phyloP scores from a whole-genome alignment of 805 yeast genomes.

The Candida coleopterorum region DNA sequence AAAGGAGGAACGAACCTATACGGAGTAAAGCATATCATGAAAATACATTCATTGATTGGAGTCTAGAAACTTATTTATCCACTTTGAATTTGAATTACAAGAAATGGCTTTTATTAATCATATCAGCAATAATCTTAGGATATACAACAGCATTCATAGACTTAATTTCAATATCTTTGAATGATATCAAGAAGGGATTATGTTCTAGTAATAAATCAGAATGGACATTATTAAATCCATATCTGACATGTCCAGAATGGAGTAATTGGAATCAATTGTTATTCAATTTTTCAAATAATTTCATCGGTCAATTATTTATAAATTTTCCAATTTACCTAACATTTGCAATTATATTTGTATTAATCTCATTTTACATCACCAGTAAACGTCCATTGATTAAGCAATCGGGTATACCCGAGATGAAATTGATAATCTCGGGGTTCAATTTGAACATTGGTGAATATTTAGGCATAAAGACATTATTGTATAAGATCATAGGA shows the following conservation, averaged over 20 bases:
- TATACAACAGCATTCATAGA: constrained; percentile 46
- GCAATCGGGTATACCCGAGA: constrained; percentile 69
- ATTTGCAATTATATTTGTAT: constrained; percentile 20
- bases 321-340: constrained; percentile 33
- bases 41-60: constrained; percentile 50
- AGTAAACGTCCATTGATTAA: constrained; percentile 23
- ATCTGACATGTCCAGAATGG: constrained; percentile 43
- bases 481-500: constrained; percentile 55
- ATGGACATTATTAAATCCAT: constrained; percentile 40
- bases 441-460: constrained; percentile 41
- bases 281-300: constrained; percentile 16
- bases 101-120: constrained; percentile 47
- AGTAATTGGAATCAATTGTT: constrained; percentile 31
- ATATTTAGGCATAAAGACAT: constrained; percentile 48
- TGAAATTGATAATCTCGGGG: constrained; percentile 66
- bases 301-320: constrained; percentile 17
- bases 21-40: constrained; percentile 28
- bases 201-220: constrained; percentile 36
- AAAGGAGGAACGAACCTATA: background rate
- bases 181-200: constrained; percentile 50
- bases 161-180: constrained; percentile 44
- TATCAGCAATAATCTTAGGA: constrained; percentile 45
- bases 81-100: constrained; percentile 15
- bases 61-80: constrained; percentile 35
- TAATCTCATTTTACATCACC: constrained; percentile 28